phyloP scores from a whole-genome alignment of 371 early-diverging fungal genomes.

The Zychaea mexicana region DNA sequence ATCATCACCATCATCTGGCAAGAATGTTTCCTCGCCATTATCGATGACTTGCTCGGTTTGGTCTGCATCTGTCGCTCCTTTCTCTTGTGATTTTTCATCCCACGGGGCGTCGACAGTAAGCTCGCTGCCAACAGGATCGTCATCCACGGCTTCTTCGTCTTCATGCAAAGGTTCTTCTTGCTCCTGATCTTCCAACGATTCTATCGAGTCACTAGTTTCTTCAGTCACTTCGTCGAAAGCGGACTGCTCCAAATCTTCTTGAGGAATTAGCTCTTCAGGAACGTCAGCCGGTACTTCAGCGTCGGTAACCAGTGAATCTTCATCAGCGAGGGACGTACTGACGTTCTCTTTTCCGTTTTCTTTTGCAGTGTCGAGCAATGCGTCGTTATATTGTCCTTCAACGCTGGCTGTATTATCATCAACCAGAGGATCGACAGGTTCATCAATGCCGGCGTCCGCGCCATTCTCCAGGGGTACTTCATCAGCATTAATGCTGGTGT shows the following conservation, averaged over 20 bases:
- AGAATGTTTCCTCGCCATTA: background rate
- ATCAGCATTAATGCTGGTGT: background rate
- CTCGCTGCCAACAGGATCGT: background rate
- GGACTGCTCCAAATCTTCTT: background rate
- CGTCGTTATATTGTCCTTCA: background rate
- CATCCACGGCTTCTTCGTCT: slow-evolving; percentile 4
- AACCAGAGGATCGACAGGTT: background rate
- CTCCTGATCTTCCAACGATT: background rate
- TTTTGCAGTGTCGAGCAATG: background rate
- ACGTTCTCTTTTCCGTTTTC: background rate
- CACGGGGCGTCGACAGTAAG: background rate
- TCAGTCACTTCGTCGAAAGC: background rate
- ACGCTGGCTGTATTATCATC: background rate
- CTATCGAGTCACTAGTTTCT: no score
- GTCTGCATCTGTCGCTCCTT: background rate
- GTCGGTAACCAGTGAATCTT: no score
- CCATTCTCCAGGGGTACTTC: background rate
- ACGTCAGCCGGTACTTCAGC: background rate
- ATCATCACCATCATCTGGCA: background rate
- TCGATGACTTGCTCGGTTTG: background rate
- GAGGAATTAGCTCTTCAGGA: background rate
- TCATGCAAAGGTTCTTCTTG: background rate
- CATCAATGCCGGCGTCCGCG: background rate
- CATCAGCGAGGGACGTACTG: background rate
- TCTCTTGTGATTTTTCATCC: background rate